A percentile compares a stretch with the other conserved stretches of the same genome.
phyloP scores from a whole-genome alignment of 2,329 filamentous ascomycete genomes.

The Ascomycota sp. region DNA sequence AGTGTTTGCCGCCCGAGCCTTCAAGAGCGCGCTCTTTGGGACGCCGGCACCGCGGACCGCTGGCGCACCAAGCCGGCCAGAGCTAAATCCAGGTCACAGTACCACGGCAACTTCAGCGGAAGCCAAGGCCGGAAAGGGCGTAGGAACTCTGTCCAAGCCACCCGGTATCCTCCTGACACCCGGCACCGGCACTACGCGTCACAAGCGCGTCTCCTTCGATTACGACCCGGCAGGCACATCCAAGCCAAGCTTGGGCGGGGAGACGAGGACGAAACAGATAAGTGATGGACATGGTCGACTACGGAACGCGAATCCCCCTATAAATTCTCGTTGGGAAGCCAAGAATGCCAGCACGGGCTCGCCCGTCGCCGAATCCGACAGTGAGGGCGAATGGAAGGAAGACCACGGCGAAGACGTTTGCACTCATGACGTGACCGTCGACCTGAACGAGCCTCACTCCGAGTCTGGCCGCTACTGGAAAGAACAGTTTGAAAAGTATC shows the following conservation, averaged over 20 bases:
- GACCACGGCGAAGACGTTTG: constrained; percentile 22
- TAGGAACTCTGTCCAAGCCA: constrained; percentile 26
- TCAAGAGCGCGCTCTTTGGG: constrained; percentile 44
- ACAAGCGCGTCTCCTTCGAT: constrained; percentile 46
- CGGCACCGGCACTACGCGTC: constrained; percentile 36
- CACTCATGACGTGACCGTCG: constrained; percentile 44
- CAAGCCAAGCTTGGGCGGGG: constrained; percentile 10
- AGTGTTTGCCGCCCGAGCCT: constrained; percentile 43
- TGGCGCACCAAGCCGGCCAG: constrained; percentile 7
- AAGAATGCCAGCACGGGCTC: not conserved
- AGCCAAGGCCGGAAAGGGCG: constrained; percentile 8
- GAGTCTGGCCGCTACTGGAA: constrained; percentile 68
- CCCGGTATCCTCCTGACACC: constrained; percentile 43
- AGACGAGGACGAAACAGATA: constrained; percentile 11
- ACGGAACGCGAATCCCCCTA: not conserved
- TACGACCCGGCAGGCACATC: constrained; percentile 29
- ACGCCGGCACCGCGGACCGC: constrained; percentile 24
- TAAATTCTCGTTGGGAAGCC: too few species aligned
- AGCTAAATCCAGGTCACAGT: not conserved
- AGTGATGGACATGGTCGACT: constrained; percentile 9
- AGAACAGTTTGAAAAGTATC: constrained; percentile 53
- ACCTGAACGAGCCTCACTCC: constrained; percentile 54
- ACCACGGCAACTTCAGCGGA: too few species aligned
- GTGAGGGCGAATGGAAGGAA: constrained; percentile 33
- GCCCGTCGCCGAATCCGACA: constrained; percentile 6